Conservation (phyloP, 2,329 filamentous ascomycete genomes). For the Aureobasidium subglaciale region DNA sequence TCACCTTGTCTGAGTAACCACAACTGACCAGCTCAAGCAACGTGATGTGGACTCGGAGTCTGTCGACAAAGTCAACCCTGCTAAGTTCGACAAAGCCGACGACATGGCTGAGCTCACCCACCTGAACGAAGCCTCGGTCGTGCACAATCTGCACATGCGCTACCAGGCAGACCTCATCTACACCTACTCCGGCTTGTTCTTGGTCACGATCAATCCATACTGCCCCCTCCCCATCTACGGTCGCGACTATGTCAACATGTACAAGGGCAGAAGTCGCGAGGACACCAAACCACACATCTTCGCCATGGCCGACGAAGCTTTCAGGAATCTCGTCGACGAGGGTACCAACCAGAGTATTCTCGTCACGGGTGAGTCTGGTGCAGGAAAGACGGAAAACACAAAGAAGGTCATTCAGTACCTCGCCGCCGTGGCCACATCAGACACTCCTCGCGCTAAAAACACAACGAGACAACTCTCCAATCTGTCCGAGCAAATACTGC, state of each 20-base stretch:
- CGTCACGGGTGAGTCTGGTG: conserved; percentile 95
- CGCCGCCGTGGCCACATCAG: conserved; percentile 82
- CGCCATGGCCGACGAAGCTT: conserved; percentile 94
- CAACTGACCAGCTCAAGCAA: conserved; percentile 51
- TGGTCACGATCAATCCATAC: conserved; percentile 97
- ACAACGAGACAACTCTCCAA: conserved; percentile 67
- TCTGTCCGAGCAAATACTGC: conserved; percentile 89
- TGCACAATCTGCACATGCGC: conserved; percentile 90
- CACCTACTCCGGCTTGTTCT: conserved; percentile 93
- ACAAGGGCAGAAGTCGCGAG: conserved; percentile 82
- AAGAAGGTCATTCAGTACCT: conserved; percentile 99
- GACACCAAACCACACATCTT: conserved; percentile 97
- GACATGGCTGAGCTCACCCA: conserved; percentile 99
- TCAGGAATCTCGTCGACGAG: conserved; percentile 90
- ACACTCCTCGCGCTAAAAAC: conserved; percentile 56
- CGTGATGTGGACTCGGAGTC: conserved; percentile 77
- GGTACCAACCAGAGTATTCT: conserved; percentile 95
- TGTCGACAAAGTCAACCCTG: conserved; percentile 98
- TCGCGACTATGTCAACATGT: conserved; percentile 97
- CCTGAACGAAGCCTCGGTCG: conserved; percentile 93
- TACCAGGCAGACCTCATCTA: conserved; percentile 96
- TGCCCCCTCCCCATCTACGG: conserved; percentile 90
- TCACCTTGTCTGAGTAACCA: conserved; percentile 16
- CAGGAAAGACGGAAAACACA: conserved; percentile 97
- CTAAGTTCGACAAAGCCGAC: conserved; percentile 98